Evolutionary conservation across 2,329 filamentous ascomycete genomes (phyloP), one percentile per base, ranked within the genome.

Genomic region (Lasiodiplodia theobromae): DNA sequence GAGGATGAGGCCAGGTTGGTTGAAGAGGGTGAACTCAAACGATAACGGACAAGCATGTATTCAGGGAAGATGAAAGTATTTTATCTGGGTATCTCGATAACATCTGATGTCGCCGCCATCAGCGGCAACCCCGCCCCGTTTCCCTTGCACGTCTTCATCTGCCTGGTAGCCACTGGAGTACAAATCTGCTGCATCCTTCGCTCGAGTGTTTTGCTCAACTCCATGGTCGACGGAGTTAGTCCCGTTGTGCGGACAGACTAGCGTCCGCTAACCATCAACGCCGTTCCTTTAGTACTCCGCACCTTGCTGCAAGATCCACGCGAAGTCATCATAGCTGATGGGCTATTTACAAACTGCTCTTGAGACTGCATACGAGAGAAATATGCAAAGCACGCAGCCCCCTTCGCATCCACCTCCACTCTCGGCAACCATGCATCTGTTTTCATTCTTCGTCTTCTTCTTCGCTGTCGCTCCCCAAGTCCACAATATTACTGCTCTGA

Each of bases 391-490:
- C 44, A 47, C 44, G n/a, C 44, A 47, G 8, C 21, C 44, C 11
- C 44, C 18, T n/a, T 47, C 8, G 18, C 18, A 21, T 10, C n/a
- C 8, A 10, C 4, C n/a, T 47, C 18, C 1, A 18, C 18, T n/a
- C 40, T n/a, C n/a, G 40, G 31, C 31, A 44, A 14, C 18, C 44
- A 47, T 34, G 31, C 44, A 44, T 21, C 16, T 31, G 23, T 38
- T 53, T 14, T 54, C 34, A 62, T 11, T 31, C 16, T 67, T 44
- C 28, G 1, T 28, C 37, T 8, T 66, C 64, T n/a, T 51, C 47
- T 21, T 68, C 57, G 4, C 57, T 68, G 8, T 28, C 51, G 14
- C 66, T 63, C 16, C 57, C 66, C 14, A 68, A 34, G 21, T 68
- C 66, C 25, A 68, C 66, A 21, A 63, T 63, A 2, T n/a, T 63